A percentile compares a stretch with the other conserved stretches of the same genome.
Conservation (phyloP, 345 rosid genomes). For the Arabis hirsuta region DNA sequence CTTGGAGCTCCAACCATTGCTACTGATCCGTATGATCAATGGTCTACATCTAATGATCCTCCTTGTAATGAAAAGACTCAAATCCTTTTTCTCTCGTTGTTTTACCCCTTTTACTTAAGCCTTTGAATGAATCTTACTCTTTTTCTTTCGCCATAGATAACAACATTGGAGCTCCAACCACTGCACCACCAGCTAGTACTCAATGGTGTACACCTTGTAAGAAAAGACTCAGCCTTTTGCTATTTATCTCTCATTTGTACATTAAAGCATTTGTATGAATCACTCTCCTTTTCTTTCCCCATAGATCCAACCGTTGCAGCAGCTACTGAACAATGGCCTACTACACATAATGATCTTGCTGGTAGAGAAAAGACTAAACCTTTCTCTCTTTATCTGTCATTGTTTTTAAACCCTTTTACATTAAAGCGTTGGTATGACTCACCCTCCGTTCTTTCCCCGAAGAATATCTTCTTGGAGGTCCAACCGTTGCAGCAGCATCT, state of each 20-base stretch:
- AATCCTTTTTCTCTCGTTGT: not conserved
- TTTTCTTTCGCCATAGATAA: constrained; percentile 10
- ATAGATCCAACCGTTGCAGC: too few species aligned
- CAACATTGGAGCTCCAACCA: not conserved
- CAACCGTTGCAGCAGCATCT: not conserved
- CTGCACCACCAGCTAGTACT: not conserved
- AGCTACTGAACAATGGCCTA: too few species aligned
- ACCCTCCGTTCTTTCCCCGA: not conserved
- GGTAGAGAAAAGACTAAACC: constrained; percentile 11
- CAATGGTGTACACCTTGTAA: too few species aligned
- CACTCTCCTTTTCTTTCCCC: too few species aligned
- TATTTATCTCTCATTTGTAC: too few species aligned
- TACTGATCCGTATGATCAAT: not conserved
- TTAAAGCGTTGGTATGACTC: not conserved
- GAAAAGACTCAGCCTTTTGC: too few species aligned
- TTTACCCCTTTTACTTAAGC: not conserved
- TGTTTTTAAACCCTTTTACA: not conserved
- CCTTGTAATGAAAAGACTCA: not conserved
- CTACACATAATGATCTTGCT: not conserved
- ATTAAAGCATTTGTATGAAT: too few species aligned
- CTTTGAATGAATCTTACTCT: constrained; percentile 1
- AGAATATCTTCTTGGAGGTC: not conserved
- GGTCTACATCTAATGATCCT: not conserved
- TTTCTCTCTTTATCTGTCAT: constrained; percentile 3
- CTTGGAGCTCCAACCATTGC: not conserved